Percentiles rank a stretch among this genome's conserved stretches.
phyloP scores from a whole-genome alignment of 1,284 basidiomycete species.

The Irpex sp. region DNA sequence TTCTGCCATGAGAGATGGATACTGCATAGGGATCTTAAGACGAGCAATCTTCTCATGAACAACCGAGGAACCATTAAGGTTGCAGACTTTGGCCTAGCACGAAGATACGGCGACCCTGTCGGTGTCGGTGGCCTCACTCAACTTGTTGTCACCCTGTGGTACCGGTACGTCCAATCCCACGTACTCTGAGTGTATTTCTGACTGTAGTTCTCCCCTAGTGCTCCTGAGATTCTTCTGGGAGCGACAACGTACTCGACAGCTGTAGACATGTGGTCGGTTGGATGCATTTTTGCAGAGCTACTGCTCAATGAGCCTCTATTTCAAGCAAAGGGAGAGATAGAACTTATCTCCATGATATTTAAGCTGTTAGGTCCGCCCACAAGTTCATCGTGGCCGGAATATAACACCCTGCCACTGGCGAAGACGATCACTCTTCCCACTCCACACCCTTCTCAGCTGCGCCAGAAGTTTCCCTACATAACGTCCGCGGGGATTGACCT shows the following conservation, averaged over 20 bases:
- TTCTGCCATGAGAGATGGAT: conserved; percentile 98
- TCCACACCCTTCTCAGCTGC: conserved; percentile 69
- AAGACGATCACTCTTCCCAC: conserved; percentile 78
- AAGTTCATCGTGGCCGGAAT: conserved; percentile 84
- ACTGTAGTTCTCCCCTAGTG: conserved; percentile 43
- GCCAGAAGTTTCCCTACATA: conserved; percentile 78
- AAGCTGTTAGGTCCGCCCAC: conserved; percentile 90
- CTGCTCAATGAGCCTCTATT: conserved; percentile 92
- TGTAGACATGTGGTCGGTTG: conserved; percentile 99
- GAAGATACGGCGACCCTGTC: conserved; percentile 93
- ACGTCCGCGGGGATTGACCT: conserved; percentile 85
- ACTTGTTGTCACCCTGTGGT: conserved; percentile 98
- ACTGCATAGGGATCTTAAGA: conserved; percentile 96
- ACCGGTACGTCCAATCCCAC: conserved; percentile 63
- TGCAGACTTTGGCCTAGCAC: conserved; percentile 95
- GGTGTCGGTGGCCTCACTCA: conserved; percentile 93
- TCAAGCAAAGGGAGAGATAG: conserved; percentile 93
- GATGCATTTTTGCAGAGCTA: conserved; percentile 97
- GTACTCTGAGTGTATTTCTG: neutral
- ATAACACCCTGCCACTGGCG: conserved; percentile 71
- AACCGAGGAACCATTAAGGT: conserved; percentile 98
- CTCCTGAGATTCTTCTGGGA: conserved; percentile 94
- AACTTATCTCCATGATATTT: conserved; percentile 92
- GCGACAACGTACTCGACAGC: conserved; percentile 92
- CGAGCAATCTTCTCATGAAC: conserved; percentile 97